Evolutionary conservation across 768 basidiomycete species (phyloP).

Genomic region (Exidia glandulosa): DNA sequence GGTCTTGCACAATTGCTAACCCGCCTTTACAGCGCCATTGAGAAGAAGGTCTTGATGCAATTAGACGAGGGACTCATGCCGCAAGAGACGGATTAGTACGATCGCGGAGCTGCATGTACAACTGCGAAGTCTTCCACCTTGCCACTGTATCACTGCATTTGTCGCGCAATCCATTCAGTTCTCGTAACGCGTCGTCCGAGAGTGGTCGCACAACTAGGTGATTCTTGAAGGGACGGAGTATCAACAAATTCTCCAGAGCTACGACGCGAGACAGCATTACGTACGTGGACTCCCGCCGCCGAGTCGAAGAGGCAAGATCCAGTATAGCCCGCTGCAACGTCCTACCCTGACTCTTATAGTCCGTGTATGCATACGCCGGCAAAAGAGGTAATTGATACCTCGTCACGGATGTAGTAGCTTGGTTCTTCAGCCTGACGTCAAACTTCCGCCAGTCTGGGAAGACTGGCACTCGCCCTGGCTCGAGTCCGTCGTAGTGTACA

Average conservation of each 20-base stretch:
- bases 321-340: not conserved
- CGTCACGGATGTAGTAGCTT: not conserved
- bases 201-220: no score
- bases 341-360: constrained; percentile 4
- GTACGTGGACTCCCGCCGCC: not conserved
- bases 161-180: no score
- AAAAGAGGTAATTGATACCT: not conserved
- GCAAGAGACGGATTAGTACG: no score
- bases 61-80: no score
- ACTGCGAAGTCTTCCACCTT: no score
- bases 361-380: constrained; percentile 4
- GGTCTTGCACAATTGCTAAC: no score
- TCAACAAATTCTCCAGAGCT: not conserved
- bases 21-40: no score
- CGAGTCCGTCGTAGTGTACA: not conserved
- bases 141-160: no score
- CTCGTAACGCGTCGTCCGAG: no score
- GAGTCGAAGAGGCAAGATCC: not conserved
- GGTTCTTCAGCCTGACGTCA: not conserved
- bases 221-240: not conserved
- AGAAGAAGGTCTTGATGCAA: no score
- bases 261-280: constrained; percentile 5
- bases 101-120: no score
- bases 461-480: not conserved
- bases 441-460: not conserved